Base-by-base conservation (phyloP, 2,329 filamentous ascomycete genomes). In the Pseudopithomyces maydicus region DNA sequence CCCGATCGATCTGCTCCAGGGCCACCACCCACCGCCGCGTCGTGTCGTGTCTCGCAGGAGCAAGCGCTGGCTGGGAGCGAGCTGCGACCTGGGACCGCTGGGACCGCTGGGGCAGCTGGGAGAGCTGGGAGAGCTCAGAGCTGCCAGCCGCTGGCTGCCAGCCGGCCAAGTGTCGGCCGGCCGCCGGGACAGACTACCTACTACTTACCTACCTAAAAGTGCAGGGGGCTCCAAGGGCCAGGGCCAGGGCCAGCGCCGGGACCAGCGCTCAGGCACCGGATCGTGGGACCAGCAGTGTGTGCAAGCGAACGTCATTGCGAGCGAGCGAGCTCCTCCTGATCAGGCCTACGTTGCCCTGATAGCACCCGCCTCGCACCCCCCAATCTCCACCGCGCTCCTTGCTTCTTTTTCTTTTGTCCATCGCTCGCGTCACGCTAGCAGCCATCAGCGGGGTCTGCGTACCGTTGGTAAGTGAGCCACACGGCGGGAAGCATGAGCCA, bases 191-290 rank as follows among this genome's bases (percentile, higher is more conserved):
- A n/a, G n/a, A n/a, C n/a, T n/a, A n/a, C n/a, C n/a, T n/a, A n/a
- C n/a, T n/a, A n/a, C 26, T 8, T 29, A 29, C 8, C 5, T 29
- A 29, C 26, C 26, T 29, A 29, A n/a, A n/a, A n/a, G n/a, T n/a
- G n/a, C 26, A 29, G 26, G 26, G 26, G 26, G 26, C 26, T 29
- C 26, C 26, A 29, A 29, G 26, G 11, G 12, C 35, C 35, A n/a
- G 35, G 12, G 5, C 4, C 7, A 12, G 19, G 26, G 36, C 48
- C 42, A 26, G 48, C 36, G 22, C 32, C 8, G 11, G 1, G 48
- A 17, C 48, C 48, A 22, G 23, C 35, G 47, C 47, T 50, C 47
- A 50, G 47, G 47, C 35, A 51, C 23, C 38, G 23, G 48, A 51
- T 42, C 35, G 33, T 32, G 35, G 20, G 48, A 51, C 22, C 36